Evolutionary conservation across 2,329 filamentous ascomycete genomes (phyloP), one percentile per base, ranked within the genome.

Genomic region (Neoascochyta sp.): DNA sequence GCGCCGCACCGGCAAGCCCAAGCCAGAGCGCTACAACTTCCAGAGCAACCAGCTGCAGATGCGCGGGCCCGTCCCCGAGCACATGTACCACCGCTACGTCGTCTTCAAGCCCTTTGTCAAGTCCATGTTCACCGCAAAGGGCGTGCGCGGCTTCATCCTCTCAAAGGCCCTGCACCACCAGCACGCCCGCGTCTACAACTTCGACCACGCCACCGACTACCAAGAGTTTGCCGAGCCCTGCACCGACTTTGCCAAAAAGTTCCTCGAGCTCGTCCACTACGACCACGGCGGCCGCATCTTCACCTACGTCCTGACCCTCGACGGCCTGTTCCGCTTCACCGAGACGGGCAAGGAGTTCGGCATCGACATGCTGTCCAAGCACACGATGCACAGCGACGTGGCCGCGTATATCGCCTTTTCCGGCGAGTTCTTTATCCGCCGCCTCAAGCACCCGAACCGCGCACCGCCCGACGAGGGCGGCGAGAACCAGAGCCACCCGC

Each of bases 271-370:
- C 51, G 83, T 80, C 0, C 87, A 95, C 52, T 90, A 83, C 55
- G 88, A 90, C 52, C 77, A 92, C 50, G 89, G 87, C 11, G 83
- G 84, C 1, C 80, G 88, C 9, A 78, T 93, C 34, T 95, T 92
- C 55, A 96, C 90, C 13, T 96, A 95, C 49, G 82, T 95, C 15
- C 69, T 96, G 13, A 94, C 87, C 0, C 73, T 95, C 5, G 90
- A 96, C 54, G 84, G 83, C 4, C 73, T 90, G 30, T 76, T 93
- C 55, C 82, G 88, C 24, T 95, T 95, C 64, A 95, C 90, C 1
- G 90, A 95, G 63, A 96, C 90, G 0, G 90, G 90, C 16, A 92
- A 92, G 50, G 89, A 95, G 52, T 95, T 95, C 37, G 87, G 89
- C 29, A 87, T 96, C 51, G 90, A 95, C 64, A 71, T 95, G 61